Evolutionary conservation across 2,329 filamentous ascomycete genomes (phyloP).

Genomic region (Neofusicoccum laricinum): DNA sequence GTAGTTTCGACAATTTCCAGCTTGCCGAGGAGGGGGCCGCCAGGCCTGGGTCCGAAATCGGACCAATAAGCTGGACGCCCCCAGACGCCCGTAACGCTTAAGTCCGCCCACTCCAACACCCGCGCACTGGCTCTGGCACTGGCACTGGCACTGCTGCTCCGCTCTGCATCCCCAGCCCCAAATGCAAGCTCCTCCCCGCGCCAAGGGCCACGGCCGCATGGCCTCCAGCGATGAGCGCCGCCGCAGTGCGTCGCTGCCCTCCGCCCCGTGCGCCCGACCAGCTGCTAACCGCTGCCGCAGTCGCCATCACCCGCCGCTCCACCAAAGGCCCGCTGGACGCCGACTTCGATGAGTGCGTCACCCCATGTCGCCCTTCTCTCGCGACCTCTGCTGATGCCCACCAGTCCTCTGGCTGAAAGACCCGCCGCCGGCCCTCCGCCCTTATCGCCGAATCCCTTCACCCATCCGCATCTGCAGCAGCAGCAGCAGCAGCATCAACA

Average conservation of each 20-base stretch:
- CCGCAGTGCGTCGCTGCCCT: slow-evolving; percentile 21
- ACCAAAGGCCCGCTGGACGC: slow-evolving; percentile 72
- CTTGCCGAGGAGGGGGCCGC: slow-evolving; percentile 4
- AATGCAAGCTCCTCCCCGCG: slow-evolving; percentile 14
- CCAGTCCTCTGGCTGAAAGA: slow-evolving; percentile 33
- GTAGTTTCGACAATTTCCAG: neutral
- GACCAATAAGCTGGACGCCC: slow-evolving; percentile 2
- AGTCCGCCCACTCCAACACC: neutral
- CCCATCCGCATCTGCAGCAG: slow-evolving; percentile 13
- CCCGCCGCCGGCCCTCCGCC: neutral
- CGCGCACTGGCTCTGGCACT: too few relatives aligned
- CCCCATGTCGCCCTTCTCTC: slow-evolving; percentile 24
- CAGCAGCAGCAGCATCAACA: slow-evolving; percentile 15
- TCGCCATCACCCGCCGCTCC: slow-evolving; percentile 62
- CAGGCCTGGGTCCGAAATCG: neutral
- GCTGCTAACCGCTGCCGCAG: slow-evolving; percentile 32
- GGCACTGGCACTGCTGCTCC: neutral
- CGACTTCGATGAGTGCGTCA: slow-evolving; percentile 66
- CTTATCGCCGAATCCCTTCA: slow-evolving; percentile 4
- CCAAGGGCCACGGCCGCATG: slow-evolving; percentile 29
- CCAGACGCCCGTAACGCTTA: neutral
- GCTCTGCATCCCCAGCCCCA: neutral
- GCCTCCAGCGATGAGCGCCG: slow-evolving; percentile 31
- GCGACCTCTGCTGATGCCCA: slow-evolving; percentile 22
- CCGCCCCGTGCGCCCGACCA: neutral